Conservation (phyloP, 768 basidiomycete genomes). For the Phanerodontia chrysosporium region DNA sequence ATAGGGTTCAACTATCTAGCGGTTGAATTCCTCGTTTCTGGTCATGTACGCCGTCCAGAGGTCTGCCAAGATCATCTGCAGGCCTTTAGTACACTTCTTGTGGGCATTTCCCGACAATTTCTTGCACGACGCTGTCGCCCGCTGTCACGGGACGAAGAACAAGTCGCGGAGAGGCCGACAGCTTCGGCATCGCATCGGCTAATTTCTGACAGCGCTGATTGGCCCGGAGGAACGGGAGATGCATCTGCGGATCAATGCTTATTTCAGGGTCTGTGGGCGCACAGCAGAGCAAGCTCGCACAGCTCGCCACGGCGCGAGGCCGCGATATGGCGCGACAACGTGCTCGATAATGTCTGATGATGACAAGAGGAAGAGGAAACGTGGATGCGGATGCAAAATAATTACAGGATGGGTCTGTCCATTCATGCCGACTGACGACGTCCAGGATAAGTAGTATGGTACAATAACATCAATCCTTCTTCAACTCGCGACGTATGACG, state of each 20-base stretch:
- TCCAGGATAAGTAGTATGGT: constrained; percentile 7
- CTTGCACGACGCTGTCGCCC: neutral
- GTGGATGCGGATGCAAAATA: neutral
- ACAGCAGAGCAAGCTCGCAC: neutral
- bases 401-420: constrained; percentile 10
- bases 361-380: neutral
- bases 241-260: constrained; percentile 1
- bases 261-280: neutral
- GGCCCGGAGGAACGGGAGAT: constrained; percentile 1
- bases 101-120: neutral
- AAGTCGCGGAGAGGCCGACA: neutral
- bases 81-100: neutral
- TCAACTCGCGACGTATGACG: constrained; percentile 71
- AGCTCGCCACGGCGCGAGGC: constrained; percentile 10
- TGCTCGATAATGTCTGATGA: constrained; percentile 6
- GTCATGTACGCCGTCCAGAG: neutral
- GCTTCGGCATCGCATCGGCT: constrained; percentile 5
- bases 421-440: constrained; percentile 5
- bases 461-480: constrained; percentile 58
- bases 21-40: neutral
- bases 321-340: too few species aligned
- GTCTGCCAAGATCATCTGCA: neutral
- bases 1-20: neutral
- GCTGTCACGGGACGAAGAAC: neutral
- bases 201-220: constrained; percentile 7